Evolutionary conservation across 2,329 filamentous ascomycete species (phyloP).

Genomic region (Fusarium lyarnte): DNA sequence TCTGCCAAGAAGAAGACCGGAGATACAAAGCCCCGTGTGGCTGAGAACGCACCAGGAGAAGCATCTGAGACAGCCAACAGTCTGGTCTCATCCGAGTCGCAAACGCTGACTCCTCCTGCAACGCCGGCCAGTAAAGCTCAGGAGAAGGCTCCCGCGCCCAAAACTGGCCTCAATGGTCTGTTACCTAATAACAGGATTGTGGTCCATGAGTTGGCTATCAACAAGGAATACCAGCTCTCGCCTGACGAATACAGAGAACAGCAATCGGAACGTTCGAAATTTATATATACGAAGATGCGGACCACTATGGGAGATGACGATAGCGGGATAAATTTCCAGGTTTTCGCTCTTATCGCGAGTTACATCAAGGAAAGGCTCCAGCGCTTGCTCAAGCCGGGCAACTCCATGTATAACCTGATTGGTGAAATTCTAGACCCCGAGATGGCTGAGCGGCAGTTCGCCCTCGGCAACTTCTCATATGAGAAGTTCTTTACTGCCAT

Average conservation of each 20-base stretch:
- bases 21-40: conserved; percentile 76
- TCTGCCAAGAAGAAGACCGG: conserved; percentile 72
- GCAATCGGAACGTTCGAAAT: conserved; percentile 59
- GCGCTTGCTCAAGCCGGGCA: conserved; percentile 74
- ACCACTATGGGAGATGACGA: conserved; percentile 74
- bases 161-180: conserved; percentile 59
- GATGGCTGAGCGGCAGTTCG: conserved; percentile 74
- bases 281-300: conserved; percentile 66
- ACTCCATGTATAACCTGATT: conserved; percentile 78
- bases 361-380: conserved; percentile 78
- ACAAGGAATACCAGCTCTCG: conserved; percentile 80
- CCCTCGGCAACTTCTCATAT: conserved; percentile 79
- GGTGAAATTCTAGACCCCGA: conserved; percentile 79
- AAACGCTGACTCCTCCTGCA: conserved; percentile 64
- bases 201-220: conserved; percentile 82
- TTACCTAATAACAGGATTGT: conserved; percentile 79
- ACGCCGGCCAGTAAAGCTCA: conserved; percentile 57
- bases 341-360: conserved; percentile 76
- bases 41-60: conserved; percentile 56
- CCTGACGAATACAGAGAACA: conserved; percentile 67
- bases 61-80: conserved; percentile 51
- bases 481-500: conserved; percentile 83
- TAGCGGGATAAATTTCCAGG: conserved; percentile 70
- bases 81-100: conserved; percentile 54
- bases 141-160: conserved; percentile 49